A percentile compares a stretch with the other conserved stretches of the same genome.
These are phyloP conservation scores for Penicillium nordicum DNA, from an alignment of 2,329 filamentous ascomycete species.

Conservation along the genomic window DNA sequence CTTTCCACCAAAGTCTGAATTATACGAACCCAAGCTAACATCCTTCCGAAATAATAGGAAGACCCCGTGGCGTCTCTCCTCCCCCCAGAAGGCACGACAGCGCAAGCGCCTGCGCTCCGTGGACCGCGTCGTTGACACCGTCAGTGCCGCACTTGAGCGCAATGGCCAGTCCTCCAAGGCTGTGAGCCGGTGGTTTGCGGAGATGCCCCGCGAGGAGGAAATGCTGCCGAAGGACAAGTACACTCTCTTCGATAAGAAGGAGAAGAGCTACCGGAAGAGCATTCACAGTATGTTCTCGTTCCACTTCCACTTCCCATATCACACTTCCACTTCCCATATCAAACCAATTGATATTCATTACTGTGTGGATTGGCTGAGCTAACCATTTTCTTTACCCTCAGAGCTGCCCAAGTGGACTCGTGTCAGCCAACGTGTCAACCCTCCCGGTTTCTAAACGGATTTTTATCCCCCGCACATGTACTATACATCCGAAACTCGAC, in stretches of 20 bases:
- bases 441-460: slow-evolving; percentile 74
- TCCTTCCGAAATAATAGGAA: slow-evolving; percentile 60
- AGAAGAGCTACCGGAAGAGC: slow-evolving; percentile 91
- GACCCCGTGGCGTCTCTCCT: slow-evolving; percentile 91
- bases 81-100: slow-evolving; percentile 85
- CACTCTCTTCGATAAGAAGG: slow-evolving; percentile 94
- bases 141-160: slow-evolving; percentile 74
- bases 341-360: neutral
- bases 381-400: slow-evolving; percentile 35
- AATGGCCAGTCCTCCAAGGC: slow-evolving; percentile 67
- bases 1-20: neutral
- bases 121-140: slow-evolving; percentile 78
- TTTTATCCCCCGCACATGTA: slow-evolving; percentile 25
- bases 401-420: slow-evolving; percentile 91
- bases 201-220: slow-evolving; percentile 94
- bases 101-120: slow-evolving; percentile 78
- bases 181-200: slow-evolving; percentile 84
- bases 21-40: slow-evolving; percentile 14
- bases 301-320: neutral
- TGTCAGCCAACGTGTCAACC: slow-evolving; percentile 89
- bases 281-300: slow-evolving; percentile 78
- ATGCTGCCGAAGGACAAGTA: slow-evolving; percentile 98
- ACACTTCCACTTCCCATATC: neutral
- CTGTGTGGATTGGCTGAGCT: neutral
- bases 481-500: slow-evolving; percentile 25